Base-by-base conservation (phyloP, 805 yeast species). In the Wickerhamomyces strasburgensis region DNA sequence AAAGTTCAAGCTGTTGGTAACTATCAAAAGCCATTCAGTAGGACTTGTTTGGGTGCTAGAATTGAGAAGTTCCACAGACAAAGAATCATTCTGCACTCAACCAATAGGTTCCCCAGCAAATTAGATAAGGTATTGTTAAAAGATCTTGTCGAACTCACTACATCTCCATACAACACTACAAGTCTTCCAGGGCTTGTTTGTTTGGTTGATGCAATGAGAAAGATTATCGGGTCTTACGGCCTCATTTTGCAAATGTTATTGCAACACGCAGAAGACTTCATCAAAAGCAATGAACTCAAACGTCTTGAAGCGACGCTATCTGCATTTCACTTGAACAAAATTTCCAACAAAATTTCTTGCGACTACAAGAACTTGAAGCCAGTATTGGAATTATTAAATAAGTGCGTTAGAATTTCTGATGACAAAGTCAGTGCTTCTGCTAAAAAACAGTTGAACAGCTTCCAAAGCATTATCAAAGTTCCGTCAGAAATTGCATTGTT, bases 31-130 rank as follows among this genome's bases (percentile, higher is more conserved):
- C 85, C 88, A 2, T 81, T 68, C 45, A 88, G 98, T 0, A 76
- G 96, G 52, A 70, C 85, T 1, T 72, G 84, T 2, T 55, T 87
- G n/a, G 94, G 84, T 3, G 75, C 84, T 0, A 70, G 95, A 37
- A 67, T 87, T 11, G 83, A 79, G 37, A 64, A 79, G 13, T 83
- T 78, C 44, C 96, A 89, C 47, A 75, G 76, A 56, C 79, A 83
- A 47, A 73, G 98, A 47, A 74, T 82, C 18, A 65, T 77, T 1
- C 67, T 84, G 26, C 85, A 80, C 49, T 73, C 87, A 1, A 82
- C 90, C 0, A 78, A 84, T 4, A 69, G 96, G 43, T 64, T 78
- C 6, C 84, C 85, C 49, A 73, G 86, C 0, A 72, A 69, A 6
- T 54, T 81, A 8, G 96, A 88, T 44, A 72, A 67, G 37, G 37